These are phyloP conservation scores for Phanerochaete sordida DNA, from an alignment of 768 basidiomycete species.

Conservation along the genomic window DNA sequence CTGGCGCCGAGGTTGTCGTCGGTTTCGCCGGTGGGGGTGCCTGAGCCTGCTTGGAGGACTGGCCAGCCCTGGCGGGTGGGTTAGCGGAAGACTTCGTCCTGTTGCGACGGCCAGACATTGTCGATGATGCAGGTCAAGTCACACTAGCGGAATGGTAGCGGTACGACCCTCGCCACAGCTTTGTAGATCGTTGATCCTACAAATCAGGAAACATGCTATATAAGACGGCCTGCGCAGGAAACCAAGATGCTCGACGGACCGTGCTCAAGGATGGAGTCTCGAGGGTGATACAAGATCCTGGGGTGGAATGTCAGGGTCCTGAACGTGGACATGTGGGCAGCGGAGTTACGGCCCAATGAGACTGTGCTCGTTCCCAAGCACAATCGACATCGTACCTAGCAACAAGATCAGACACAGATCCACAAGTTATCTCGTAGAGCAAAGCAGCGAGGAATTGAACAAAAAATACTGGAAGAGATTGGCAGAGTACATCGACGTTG, in stretches of 20 bases:
- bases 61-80: not conserved
- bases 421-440: not conserved
- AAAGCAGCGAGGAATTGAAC: not conserved
- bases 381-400: not conserved
- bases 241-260: not conserved
- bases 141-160: not conserved
- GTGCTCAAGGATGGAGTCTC: too few species aligned
- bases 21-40: not conserved
- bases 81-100: conserved; percentile 3
- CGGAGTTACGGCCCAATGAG: not conserved
- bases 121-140: not conserved
- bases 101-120: conserved; percentile 6
- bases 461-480: not conserved
- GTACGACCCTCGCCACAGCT: not conserved
- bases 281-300: not conserved
- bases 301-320: not conserved
- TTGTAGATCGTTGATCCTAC: conserved; percentile 1
- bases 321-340: not conserved
- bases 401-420: not conserved
- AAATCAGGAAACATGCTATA: not conserved
- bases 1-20: not conserved
- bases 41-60: not conserved
- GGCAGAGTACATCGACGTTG: not conserved
- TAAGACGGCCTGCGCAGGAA: not conserved
- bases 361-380: not conserved